Evolutionary conservation across 306 rosid species (phyloP).

Genomic region (Styphnolobium japonicum): DNA sequence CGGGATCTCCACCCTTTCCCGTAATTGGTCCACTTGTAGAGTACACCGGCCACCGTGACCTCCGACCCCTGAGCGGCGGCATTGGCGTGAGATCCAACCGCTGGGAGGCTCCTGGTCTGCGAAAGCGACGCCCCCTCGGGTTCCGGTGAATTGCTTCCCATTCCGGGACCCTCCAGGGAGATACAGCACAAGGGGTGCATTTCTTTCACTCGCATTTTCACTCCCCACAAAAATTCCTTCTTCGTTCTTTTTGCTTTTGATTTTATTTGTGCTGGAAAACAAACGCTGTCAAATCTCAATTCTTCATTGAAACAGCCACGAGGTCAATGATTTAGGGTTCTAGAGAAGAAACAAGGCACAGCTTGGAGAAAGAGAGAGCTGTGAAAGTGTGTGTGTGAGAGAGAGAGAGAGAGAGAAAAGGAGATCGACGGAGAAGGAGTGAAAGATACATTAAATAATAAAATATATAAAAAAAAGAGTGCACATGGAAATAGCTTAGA

Average conservation of each 20-base stretch:
- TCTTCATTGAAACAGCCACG: neutral
- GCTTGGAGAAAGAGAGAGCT: neutral
- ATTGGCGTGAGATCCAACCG: conserved; percentile 63
- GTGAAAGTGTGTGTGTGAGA: neutral
- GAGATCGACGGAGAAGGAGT: neutral
- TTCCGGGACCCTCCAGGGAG: conserved; percentile 67
- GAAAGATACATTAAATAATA: neutral
- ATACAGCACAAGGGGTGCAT: conserved; percentile 95
- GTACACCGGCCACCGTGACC: conserved; percentile 78
- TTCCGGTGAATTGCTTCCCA: conserved; percentile 81
- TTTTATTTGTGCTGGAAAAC: neutral
- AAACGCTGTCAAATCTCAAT: neutral
- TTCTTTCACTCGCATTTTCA: conserved; percentile 82
- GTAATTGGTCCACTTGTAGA: conserved; percentile 95
- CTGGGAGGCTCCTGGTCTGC: conserved; percentile 74
- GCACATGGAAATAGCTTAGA: neutral
- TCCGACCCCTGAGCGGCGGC: conserved; percentile 55
- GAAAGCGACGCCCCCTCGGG: conserved; percentile 48
- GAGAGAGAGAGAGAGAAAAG: neutral
- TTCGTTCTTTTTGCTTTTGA: no score
- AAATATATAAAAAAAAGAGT: neutral
- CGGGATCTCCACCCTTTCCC: conserved; percentile 99
- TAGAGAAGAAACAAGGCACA: neutral
- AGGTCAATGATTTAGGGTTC: neutral
- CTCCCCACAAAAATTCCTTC: no score